phyloP scores from a whole-genome alignment of 768 basidiomycete genomes.

The Cystobasidium ongulense region DNA sequence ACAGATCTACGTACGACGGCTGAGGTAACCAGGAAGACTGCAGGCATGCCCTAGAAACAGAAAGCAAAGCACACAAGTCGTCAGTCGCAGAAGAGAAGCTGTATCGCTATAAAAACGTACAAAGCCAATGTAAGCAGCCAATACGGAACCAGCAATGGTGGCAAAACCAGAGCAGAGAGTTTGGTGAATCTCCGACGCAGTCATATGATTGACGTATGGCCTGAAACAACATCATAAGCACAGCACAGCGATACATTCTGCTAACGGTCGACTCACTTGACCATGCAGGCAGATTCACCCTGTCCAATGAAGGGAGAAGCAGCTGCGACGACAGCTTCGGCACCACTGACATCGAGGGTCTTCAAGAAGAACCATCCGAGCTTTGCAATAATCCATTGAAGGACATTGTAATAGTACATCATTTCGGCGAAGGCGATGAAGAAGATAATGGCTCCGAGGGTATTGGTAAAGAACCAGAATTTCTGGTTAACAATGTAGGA shows the following conservation, averaged over 20 bases:
- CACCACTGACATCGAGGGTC: conserved; percentile 82
- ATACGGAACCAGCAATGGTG: conserved; percentile 83
- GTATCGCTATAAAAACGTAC: background rate
- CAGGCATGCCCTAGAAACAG: conserved; percentile 41
- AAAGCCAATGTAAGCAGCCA: conserved; percentile 65
- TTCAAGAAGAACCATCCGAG: conserved; percentile 95
- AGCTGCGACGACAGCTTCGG: conserved; percentile 84
- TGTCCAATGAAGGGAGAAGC: conserved; percentile 90
- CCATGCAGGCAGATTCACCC: conserved; percentile 79
- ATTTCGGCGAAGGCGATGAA: conserved; percentile 89
- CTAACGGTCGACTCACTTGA: conserved; percentile 45
- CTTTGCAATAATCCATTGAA: conserved; percentile 85
- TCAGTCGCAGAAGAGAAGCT: background rate
- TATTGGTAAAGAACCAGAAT: conserved; percentile 33
- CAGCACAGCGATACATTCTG: conserved; percentile 55
- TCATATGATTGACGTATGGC: conserved; percentile 58
- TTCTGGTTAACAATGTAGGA: conserved; percentile 58
- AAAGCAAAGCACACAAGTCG: no score
- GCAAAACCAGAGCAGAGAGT: conserved; percentile 56
- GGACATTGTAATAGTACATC: conserved; percentile 68
- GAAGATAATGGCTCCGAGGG: conserved; percentile 73
- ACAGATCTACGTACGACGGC: conserved; percentile 13
- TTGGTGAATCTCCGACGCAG: conserved; percentile 49
- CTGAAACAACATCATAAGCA: background rate
- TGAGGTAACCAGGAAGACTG: conserved; percentile 50